phyloP scores from a whole-genome alignment of 495 filamentous ascomycete genomes.

The Penicillium cinerascens region DNA sequence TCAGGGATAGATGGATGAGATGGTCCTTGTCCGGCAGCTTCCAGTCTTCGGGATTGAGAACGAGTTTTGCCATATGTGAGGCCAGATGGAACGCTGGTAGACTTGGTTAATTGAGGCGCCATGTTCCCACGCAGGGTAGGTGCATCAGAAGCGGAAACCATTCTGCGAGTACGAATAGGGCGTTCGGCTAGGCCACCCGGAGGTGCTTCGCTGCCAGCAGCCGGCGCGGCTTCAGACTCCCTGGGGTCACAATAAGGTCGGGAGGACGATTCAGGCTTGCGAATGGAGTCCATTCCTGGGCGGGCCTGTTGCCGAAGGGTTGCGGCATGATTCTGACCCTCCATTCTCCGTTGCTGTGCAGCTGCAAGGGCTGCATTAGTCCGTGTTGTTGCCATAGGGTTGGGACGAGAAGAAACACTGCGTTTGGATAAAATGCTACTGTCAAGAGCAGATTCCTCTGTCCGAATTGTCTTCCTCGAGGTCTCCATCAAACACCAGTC shows the following conservation, averaged over 20 bases:
- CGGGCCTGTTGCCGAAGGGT: slow-evolving; percentile 45
- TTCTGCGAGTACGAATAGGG: slow-evolving; percentile 39
- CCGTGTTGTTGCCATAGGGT: slow-evolving; percentile 26
- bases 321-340: slow-evolving; percentile 45
- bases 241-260: slow-evolving; percentile 18
- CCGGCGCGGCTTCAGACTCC: slow-evolving; percentile 12
- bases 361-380: slow-evolving; percentile 43
- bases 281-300: slow-evolving; percentile 26
- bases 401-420: slow-evolving; percentile 25
- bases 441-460: slow-evolving; percentile 29
- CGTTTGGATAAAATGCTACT: slow-evolving; percentile 33
- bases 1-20: slow-evolving; percentile 15
- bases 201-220: slow-evolving; percentile 1
- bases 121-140: slow-evolving; percentile 29
- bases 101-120: slow-evolving; percentile 26
- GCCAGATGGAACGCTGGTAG: slow-evolving; percentile 30
- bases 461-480: slow-evolving; percentile 22
- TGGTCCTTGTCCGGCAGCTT: slow-evolving; percentile 30
- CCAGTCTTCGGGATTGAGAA: slow-evolving; percentile 43
- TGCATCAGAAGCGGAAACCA: slow-evolving; percentile 38
- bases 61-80: slow-evolving; percentile 45
- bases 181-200: slow-evolving; percentile 41
- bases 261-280: slow-evolving; percentile 26
- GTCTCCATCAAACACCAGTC: slow-evolving; percentile 43
- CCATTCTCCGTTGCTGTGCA: slow-evolving; percentile 41